Percentiles rank a stretch among this genome's conserved stretches.
phyloP scores from a whole-genome alignment of 2,329 filamentous ascomycete genomes.

The Sporothrix variecibatus region DNA sequence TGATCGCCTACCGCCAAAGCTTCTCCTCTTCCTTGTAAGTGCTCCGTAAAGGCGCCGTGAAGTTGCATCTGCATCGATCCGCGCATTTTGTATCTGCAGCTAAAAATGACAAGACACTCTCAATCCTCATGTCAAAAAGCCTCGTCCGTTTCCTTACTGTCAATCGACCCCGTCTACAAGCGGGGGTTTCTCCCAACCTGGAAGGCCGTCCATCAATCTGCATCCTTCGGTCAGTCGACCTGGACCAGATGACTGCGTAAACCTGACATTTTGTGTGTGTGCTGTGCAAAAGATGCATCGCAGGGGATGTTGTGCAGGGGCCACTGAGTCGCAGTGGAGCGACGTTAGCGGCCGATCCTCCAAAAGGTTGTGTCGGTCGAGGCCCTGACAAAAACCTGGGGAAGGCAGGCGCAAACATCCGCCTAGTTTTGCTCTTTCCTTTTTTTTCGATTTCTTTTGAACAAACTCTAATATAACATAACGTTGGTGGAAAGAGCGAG shows the following conservation, averaged over 20 bases:
- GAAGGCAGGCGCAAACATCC: neutral
- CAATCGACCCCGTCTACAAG: neutral
- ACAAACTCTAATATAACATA: neutral
- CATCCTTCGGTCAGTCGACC: neutral
- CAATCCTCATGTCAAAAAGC: neutral
- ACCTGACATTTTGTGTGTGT: neutral
- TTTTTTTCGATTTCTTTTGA: neutral
- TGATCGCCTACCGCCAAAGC: neutral
- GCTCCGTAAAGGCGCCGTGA: slow-evolving; percentile 8
- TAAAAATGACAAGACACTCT: neutral
- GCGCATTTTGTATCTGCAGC: neutral
- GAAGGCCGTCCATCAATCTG: neutral
- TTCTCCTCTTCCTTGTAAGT: neutral
- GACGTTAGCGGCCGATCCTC: neutral
- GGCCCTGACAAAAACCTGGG: neutral
- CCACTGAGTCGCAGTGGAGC: neutral
- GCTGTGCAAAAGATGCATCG: neutral
- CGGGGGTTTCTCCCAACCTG: slow-evolving; percentile 14
- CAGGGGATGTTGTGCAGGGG: slow-evolving; percentile 2
- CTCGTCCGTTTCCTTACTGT: neutral
- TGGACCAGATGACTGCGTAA: neutral
- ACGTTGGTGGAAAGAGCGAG: neutral
- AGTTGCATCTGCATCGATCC: slow-evolving; percentile 2
- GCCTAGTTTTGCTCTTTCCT: neutral
- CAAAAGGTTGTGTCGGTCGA: neutral